These are phyloP conservation scores for Sugiyamaella smithiae DNA, from an alignment of 805 yeast species.

Conservation along the genomic window DNA sequence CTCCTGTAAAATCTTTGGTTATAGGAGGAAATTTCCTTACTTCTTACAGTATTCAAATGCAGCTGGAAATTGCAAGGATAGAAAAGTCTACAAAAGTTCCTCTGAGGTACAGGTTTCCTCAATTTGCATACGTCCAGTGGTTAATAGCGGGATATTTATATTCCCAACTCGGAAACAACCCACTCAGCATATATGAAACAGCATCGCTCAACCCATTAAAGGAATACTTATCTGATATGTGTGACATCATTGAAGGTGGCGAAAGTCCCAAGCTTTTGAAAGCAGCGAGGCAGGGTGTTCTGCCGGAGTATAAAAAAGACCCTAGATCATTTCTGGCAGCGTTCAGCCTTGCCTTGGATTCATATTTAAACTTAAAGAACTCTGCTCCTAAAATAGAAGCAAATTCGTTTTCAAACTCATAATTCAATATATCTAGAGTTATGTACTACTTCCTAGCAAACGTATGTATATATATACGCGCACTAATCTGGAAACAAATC, in stretches of 20 bases:
- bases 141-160: slow-evolving; percentile 41
- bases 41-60: slow-evolving; percentile 56
- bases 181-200: neutral
- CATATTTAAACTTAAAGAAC: too few species aligned
- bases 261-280: neutral
- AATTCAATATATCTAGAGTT: too few species aligned
- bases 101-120: slow-evolving; percentile 72
- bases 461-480: neutral
- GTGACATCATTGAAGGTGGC: neutral
- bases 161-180: neutral
- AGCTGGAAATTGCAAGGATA: slow-evolving; percentile 56
- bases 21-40: slow-evolving; percentile 88
- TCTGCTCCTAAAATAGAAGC: too few species aligned
- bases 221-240: slow-evolving; percentile 12
- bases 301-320: neutral
- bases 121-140: slow-evolving; percentile 70
- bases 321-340: neutral
- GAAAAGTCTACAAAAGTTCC: slow-evolving; percentile 73
- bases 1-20: slow-evolving; percentile 76
- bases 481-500: too few species aligned
- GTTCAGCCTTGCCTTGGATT: too few species aligned
- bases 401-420: too few species aligned
- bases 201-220: slow-evolving; percentile 9
- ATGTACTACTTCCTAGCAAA: neutral
- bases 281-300: neutral